Conservation (phyloP, 108 stramenopile species). For the Conticribra weissflogii region DNA sequence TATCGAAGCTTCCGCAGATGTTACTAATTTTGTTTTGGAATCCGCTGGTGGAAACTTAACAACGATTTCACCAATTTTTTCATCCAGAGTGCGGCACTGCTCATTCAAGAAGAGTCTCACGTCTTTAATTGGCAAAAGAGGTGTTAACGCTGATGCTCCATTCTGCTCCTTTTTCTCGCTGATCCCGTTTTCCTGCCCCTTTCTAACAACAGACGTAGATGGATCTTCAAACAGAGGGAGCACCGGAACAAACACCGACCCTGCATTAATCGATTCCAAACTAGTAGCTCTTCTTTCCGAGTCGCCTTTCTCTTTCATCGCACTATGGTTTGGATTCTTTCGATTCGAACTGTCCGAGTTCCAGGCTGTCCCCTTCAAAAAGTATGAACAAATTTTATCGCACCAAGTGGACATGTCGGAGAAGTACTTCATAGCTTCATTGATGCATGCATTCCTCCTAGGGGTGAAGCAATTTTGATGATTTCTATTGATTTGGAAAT, state of each 20-base stretch:
- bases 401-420: slow-evolving; percentile 22
- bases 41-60: slow-evolving; percentile 13
- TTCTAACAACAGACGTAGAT: slow-evolving; percentile 1
- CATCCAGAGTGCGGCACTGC: slow-evolving; percentile 48
- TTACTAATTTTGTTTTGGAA: slow-evolving; percentile 21
- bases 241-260: slow-evolving; percentile 51
- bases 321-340: not conserved
- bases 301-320: not conserved
- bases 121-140: slow-evolving; percentile 43
- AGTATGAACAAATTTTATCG: slow-evolving; percentile 7
- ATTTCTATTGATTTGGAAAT: slow-evolving; percentile 52
- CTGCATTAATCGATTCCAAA: slow-evolving; percentile 12
- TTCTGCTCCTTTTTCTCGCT: not conserved
- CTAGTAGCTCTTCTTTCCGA: not conserved
- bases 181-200: not conserved
- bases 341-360: slow-evolving; percentile 1
- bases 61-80: slow-evolving; percentile 27
- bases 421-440: slow-evolving; percentile 47
- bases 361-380: slow-evolving; percentile 12
- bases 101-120: slow-evolving; percentile 47
- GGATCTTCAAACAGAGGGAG: slow-evolving; percentile 50
- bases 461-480: slow-evolving; percentile 45
- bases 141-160: not conserved
- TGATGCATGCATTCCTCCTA: slow-evolving; percentile 49
- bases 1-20: slow-evolving; percentile 42